Evolutionary conservation across 371 early-diverging fungal species (phyloP).

Genomic region (Apophysomyces variabilis): DNA sequence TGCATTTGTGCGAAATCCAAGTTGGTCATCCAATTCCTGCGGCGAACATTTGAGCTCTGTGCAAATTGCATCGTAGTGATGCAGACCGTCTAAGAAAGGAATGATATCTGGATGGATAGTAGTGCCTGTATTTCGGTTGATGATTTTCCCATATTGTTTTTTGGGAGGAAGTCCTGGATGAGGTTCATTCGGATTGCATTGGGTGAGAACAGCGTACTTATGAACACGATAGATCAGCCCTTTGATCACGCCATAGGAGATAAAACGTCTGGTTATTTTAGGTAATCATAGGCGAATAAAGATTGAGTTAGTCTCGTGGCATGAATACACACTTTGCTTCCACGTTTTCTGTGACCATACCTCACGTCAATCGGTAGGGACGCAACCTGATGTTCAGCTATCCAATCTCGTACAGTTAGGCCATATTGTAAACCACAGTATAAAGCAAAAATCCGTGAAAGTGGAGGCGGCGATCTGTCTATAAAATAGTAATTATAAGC

Average conservation of each 20-base stretch:
- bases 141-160: constrained; percentile 23
- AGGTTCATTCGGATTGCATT: constrained; percentile 14
- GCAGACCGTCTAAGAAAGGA: constrained; percentile 66
- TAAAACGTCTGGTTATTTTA: constrained; percentile 63
- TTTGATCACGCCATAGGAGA: constrained; percentile 83
- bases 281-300: constrained; percentile 22
- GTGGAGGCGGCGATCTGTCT: constrained; percentile 55
- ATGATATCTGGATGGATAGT: constrained; percentile 47
- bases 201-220: constrained; percentile 75
- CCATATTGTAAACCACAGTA: constrained; percentile 80
- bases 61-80: constrained; percentile 78
- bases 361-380: constrained; percentile 74
- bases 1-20: constrained; percentile 27
- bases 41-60: constrained; percentile 65
- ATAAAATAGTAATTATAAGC: constrained; percentile 10
- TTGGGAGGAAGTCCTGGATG: constrained; percentile 18
- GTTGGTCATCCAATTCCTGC: constrained; percentile 59
- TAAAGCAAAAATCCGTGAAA: constrained; percentile 71
- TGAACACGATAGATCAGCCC: constrained; percentile 81
- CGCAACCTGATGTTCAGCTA: constrained; percentile 69
- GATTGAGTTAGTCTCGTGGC: too few relatives aligned
- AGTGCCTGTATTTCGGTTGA: constrained; percentile 42
- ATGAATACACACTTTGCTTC: too few relatives aligned
- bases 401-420: constrained; percentile 74
- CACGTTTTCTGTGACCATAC: constrained; percentile 38